Percentiles rank a stretch among this genome's conserved stretches.
Evolutionary conservation across 805 yeast species (phyloP).

Genomic region (Nakazawaea populi): DNA sequence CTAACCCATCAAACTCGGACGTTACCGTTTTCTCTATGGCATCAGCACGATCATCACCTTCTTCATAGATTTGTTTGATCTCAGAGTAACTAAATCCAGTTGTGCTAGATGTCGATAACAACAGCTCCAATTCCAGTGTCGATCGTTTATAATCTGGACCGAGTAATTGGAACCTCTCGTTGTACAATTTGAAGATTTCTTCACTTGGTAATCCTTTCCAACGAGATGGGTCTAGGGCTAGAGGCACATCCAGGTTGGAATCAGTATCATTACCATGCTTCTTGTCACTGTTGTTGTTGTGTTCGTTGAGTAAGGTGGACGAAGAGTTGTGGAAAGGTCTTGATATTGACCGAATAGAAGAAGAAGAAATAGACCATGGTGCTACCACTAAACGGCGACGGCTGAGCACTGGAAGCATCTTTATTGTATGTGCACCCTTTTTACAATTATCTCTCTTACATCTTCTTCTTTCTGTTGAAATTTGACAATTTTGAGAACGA

Average conservation of each 20-base stretch:
- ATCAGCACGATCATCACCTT: slow-evolving; percentile 36
- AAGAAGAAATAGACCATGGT: too few species aligned
- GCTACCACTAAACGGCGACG: not conserved
- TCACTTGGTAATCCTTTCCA: slow-evolving; percentile 70
- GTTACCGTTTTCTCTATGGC: slow-evolving; percentile 26
- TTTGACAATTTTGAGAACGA: not conserved
- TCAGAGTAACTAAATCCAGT: slow-evolving; percentile 26
- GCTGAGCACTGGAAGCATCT: not conserved
- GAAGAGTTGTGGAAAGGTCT: too few species aligned
- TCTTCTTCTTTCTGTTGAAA: not conserved
- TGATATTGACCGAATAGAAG: too few species aligned
- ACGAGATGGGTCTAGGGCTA: slow-evolving; percentile 56
- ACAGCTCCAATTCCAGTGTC: slow-evolving; percentile 50
- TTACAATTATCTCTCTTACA: not conserved
- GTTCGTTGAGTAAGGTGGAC: too few species aligned
- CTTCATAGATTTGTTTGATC: slow-evolving; percentile 30
- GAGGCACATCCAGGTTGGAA: slow-evolving; percentile 11
- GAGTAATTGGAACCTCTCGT: slow-evolving; percentile 47
- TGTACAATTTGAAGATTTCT: slow-evolving; percentile 53
- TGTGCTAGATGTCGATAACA: slow-evolving; percentile 39
- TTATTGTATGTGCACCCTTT: too few species aligned
- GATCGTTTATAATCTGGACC: slow-evolving; percentile 46
- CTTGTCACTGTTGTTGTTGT: too few species aligned
- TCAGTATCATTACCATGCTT: too few species aligned
- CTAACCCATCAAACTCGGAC: slow-evolving; percentile 30